A percentile compares a stretch with the other conserved stretches of the same genome.
These are phyloP conservation scores for Hemileccinum impolitum DNA, from an alignment of 768 basidiomycete genomes.

Conservation along the genomic window DNA sequence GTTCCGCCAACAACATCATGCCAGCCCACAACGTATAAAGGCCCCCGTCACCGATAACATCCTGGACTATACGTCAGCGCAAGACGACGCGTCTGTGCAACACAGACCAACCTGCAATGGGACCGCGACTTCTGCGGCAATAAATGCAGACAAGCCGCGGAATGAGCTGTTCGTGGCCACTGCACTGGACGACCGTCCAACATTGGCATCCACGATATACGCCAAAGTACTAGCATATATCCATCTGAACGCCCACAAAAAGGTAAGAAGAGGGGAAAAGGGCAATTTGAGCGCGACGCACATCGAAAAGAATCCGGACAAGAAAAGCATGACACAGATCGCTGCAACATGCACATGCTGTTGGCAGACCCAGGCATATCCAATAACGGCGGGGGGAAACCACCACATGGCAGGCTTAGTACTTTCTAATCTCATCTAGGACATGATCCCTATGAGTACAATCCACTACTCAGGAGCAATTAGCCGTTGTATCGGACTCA, in stretches of 20 bases:
- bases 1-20: conserved; percentile 50
- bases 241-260: conserved; percentile 33
- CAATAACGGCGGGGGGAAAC: conserved; percentile 57
- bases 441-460: not conserved
- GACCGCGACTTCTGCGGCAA: conserved; percentile 71
- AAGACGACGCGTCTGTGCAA: not conserved
- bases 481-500: conserved; percentile 22
- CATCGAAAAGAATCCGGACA: conserved; percentile 73
- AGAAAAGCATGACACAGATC: conserved; percentile 71
- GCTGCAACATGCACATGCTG: conserved; percentile 63
- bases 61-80: conserved; percentile 33
- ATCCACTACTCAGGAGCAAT: not conserved
- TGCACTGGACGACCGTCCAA: conserved; percentile 74
- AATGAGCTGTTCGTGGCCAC: conserved; percentile 74
- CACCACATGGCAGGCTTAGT: conserved; percentile 51
- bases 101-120: conserved; percentile 51
- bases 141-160: conserved; percentile 64
- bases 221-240: conserved; percentile 74
- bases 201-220: conserved; percentile 86
- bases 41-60: conserved; percentile 77
- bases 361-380: conserved; percentile 76
- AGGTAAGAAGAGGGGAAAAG: not conserved
- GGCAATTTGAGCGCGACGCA: conserved; percentile 32
- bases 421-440: conserved; percentile 72
- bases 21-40: conserved; percentile 70